Base-by-base conservation (phyloP, 1,284 basidiomycete genomes). In the Ceratorhiza oryzae-sativae region DNA sequence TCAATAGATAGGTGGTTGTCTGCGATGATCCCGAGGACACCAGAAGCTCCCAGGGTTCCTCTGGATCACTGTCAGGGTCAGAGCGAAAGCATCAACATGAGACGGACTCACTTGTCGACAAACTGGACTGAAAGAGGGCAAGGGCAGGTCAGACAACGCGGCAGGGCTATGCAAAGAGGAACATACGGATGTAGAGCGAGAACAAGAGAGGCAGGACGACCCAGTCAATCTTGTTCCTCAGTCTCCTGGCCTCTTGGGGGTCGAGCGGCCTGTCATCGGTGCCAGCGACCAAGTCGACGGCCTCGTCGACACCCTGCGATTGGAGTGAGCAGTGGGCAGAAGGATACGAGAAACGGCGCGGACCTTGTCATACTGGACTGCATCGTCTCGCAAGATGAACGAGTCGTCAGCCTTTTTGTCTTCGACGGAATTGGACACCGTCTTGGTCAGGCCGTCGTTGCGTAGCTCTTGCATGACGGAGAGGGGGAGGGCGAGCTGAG, bases 101-200 rank as follows among this genome's bases (percentile, higher is more conserved):
- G 39, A 13, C 27, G 45, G 51, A 71, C 77, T 65, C 55, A 78
- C 77, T 78, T 78, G 74, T 78, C 77, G 20, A 78, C 73, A 71
- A 74, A 76, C 74, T 78, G 77, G 9, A 77, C 77, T 77, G 49
- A 2, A 48, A 39, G n/a, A 15, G 25, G 20, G n/a, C 2, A 39
- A 25, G 15, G n/a, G 20, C 20, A n/a, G 23, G 25, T 73, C 20
- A 34, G 41, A 3, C 27, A 12, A 27, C 0, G 41, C 13, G 18
- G 51, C 27, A 41, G 32, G 51, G 42, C 18, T 1, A 51, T 25
- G 27, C 34, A 32, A 10, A 13, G 12, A 27, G 15, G 23, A 30
- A 76, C 77, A 39, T 42, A 78, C 77, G 62, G 20, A 77, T 78
- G 71, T 78, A 78, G 20, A 78, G 75, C n/a, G 77, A 20, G 71